These are phyloP conservation scores for Saturnispora sekii DNA, from an alignment of 805 yeast species.

Conservation along the genomic window DNA sequence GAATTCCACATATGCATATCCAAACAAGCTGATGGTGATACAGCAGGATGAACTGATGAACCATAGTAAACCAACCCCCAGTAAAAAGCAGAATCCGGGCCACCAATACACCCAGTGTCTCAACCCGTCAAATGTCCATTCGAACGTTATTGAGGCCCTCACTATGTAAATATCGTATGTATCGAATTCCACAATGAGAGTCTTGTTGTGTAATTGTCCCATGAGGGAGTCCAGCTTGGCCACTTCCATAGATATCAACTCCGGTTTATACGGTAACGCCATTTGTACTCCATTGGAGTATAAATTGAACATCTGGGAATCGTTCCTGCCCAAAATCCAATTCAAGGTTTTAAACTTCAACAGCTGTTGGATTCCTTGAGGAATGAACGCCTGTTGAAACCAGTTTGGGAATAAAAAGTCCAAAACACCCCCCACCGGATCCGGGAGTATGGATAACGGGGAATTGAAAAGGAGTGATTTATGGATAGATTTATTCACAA, in stretches of 20 bases:
- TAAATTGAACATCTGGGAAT: constrained; percentile 4
- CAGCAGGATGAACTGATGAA: constrained; percentile 4
- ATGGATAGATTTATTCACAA: constrained; percentile 2
- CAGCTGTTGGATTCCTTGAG: constrained; percentile 8
- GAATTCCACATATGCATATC: constrained; percentile 1
- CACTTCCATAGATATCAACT: neutral
- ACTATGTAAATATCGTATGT: constrained; percentile 7
- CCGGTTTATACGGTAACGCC: constrained; percentile 1
- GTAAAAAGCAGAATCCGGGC: constrained; percentile 13
- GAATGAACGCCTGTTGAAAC: constrained; percentile 9
- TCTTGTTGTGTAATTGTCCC: constrained; percentile 5
- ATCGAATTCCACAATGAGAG: constrained; percentile 11
- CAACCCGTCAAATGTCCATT: constrained; percentile 10
- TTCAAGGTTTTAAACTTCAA: constrained; percentile 3
- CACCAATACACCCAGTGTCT: constrained; percentile 15
- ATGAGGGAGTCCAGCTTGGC: neutral
- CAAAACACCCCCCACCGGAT: constrained; percentile 1
- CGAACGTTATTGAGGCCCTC: constrained; percentile 8
- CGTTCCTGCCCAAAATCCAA: constrained; percentile 5
- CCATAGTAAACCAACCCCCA: constrained; percentile 12
- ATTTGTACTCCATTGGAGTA: neutral
- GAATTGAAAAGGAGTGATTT: neutral
- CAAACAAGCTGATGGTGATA: constrained; percentile 8
- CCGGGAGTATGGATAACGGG: neutral
- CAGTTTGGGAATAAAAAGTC: constrained; percentile 11